Base-by-base conservation (phyloP, 129 eudicot species). In the Erigeron canadensis region DNA sequence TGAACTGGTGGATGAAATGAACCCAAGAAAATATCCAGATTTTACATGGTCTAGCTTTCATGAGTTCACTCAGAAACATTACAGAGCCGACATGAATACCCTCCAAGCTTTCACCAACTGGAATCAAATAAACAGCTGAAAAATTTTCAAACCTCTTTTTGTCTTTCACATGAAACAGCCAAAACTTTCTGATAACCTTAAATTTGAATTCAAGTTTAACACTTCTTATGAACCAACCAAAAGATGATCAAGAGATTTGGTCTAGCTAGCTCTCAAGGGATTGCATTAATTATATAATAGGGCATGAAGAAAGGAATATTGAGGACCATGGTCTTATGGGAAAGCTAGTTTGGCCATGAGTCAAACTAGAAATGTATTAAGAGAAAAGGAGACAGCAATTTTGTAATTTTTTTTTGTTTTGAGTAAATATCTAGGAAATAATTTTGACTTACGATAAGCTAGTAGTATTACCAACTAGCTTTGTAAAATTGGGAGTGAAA, bases 71-170 rank as follows among this genome's bases (percentile, higher is more conserved):
- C 88, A 84, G 69, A 87, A 81, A 64, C 92, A 87, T 64, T 87
- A 87, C 63, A 69, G 92, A 81, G 82, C 92, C 23, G 92, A 87
- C 67, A 84, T 76, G 86, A 81, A 84, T 65, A 87, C 92, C 47
- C 86, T 87, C 34, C 57, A 79, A 68, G 83, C 79, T 66, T 87
- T 87, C 81, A 51, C 85, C 28, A 61, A 71, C n/a, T 87, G 92
- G 92, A 54, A 84, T 62, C 81, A 60, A 58, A 72, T 40, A 72
- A 83, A 45, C 72, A 74, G 61, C 67, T 80, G 84, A 63, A 3
- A 2, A 70, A 10, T 56, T 12, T 23, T 45, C 56, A 55, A 6
- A 11, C 61, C 61, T 8, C 8, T 44, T 58, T 48, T n/a, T 61
- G 12, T 62, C 22, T 47, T 19, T 75, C 65, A 46, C 6, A 10